Conservation (phyloP, 108 stramenopile species). For the Cyclotella cryptica region DNA sequence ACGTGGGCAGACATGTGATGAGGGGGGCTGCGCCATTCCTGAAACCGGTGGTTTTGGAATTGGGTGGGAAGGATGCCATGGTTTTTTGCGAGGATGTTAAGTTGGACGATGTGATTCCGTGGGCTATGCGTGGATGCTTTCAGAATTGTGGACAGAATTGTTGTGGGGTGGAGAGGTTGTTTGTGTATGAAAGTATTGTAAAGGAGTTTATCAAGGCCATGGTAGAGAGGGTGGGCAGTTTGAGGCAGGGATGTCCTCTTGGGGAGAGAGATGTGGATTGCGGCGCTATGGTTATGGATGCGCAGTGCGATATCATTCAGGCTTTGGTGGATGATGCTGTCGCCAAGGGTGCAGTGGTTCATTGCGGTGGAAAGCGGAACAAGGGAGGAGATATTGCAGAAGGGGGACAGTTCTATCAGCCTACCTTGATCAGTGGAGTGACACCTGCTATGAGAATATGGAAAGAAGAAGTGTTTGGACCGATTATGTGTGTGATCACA, state of each 20-base stretch:
- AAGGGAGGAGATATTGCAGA: constrained; percentile 33
- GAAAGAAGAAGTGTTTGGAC: constrained; percentile 98
- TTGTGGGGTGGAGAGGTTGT: constrained; percentile 96
- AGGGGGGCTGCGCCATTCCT: constrained; percentile 81
- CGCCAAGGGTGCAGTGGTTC: constrained; percentile 91
- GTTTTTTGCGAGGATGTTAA: constrained; percentile 95
- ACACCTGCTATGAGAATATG: constrained; percentile 92
- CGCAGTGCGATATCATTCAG: constrained; percentile 86
- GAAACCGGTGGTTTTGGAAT: constrained; percentile 98
- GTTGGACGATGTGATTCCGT: constrained; percentile 78
- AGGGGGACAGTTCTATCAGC: constrained; percentile 94
- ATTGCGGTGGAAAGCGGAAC: constrained; percentile 89
- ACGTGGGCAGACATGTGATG: constrained; percentile 95
- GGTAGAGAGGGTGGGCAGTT: constrained; percentile 59
- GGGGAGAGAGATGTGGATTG: constrained; percentile 85
- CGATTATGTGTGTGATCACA: constrained; percentile 96
- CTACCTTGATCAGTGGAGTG: constrained; percentile 94
- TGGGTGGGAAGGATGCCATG: constrained; percentile 99
- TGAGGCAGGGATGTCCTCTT: constrained; percentile 89
- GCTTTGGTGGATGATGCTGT: constrained; percentile 97
- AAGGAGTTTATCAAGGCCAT: constrained; percentile 75
- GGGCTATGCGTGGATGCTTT: constrained; percentile 96
- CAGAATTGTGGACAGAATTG: constrained; percentile 99
- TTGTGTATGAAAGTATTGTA: constrained; percentile 93
- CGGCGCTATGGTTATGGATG: constrained; percentile 93